A percentile compares a stretch with the other conserved stretches of the same genome.
Conservation (phyloP, 257 asterid species). For the Solanum chaucha region DNA sequence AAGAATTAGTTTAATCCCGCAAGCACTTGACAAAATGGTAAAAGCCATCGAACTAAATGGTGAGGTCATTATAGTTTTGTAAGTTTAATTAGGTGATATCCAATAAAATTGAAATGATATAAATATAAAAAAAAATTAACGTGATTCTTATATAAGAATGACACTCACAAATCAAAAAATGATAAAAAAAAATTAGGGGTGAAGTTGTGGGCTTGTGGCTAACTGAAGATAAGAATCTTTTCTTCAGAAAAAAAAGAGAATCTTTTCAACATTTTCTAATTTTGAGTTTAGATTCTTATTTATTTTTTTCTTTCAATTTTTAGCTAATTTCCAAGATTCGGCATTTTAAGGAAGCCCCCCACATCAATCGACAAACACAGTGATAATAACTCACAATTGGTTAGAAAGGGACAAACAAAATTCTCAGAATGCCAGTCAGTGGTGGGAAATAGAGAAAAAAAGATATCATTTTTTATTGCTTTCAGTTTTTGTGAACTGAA, state of each 20-base stretch:
- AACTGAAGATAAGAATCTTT: background rate
- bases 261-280: background rate
- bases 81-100: too few species aligned
- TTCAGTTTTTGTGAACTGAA: background rate
- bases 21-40: background rate
- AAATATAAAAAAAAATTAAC: background rate
- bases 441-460: background rate
- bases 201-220: background rate
- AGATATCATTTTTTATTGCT: background rate
- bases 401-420: background rate
- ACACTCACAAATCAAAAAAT: rapidly evolving
- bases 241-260: background rate
- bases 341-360: background rate
- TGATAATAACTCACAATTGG: background rate
- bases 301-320: background rate
- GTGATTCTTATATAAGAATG: background rate
- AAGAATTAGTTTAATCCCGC: too few species aligned
- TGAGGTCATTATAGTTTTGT: background rate
- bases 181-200: background rate
- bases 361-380: background rate
- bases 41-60: background rate
- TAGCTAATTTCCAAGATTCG: background rate
- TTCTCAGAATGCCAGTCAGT: background rate
- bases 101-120: too few species aligned
- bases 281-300: background rate